A percentile compares a stretch with the other conserved stretches of the same genome.
Conservation (phyloP, 495 filamentous ascomycete species). For the Zalerion maritima region DNA sequence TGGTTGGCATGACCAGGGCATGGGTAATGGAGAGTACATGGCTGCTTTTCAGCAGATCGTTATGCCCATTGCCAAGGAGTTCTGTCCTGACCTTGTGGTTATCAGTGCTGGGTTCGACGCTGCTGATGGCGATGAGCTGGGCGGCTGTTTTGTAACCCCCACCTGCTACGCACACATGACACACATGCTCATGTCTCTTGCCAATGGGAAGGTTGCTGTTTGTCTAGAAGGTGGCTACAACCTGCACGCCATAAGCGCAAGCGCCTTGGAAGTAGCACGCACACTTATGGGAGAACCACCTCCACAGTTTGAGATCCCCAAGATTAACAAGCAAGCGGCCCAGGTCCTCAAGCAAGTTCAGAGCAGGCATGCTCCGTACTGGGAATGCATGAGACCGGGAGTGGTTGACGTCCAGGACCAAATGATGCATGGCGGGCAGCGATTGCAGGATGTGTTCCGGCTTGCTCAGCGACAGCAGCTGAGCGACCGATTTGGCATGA, state of each 20-base stretch:
- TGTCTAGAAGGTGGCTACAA: constrained; percentile 96
- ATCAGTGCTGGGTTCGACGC: constrained; percentile 95
- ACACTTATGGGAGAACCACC: constrained; percentile 94
- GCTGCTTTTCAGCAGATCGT: constrained; percentile 89
- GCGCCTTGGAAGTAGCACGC: constrained; percentile 77
- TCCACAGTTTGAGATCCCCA: constrained; percentile 42
- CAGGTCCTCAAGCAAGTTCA: constrained; percentile 35
- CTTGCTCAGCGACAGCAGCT: constrained; percentile 54
- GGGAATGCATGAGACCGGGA: constrained; percentile 44
- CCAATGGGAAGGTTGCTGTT: constrained; percentile 76
- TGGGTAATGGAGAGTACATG: constrained; percentile 96
- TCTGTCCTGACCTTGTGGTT: constrained; percentile 88
- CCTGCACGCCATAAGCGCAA: constrained; percentile 76
- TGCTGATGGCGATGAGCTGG: constrained; percentile 80
- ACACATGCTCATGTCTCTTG: constrained; percentile 95
- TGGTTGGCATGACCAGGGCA: constrained; percentile 79
- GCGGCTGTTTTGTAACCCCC: constrained; percentile 81
- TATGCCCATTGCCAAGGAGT: constrained; percentile 93
- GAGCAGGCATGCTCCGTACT: constrained; percentile 38
- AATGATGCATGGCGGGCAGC: constrained; percentile 14
- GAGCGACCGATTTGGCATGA: constrained; percentile 57
- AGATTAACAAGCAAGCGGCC: constrained; percentile 33
- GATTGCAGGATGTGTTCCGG: constrained; percentile 55
- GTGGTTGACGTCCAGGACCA: constrained; percentile 29
- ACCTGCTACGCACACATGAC: constrained; percentile 96